Evolutionary conservation across 176 grass and related monocot species (phyloP).

Genomic region (Triticum urartu): DNA sequence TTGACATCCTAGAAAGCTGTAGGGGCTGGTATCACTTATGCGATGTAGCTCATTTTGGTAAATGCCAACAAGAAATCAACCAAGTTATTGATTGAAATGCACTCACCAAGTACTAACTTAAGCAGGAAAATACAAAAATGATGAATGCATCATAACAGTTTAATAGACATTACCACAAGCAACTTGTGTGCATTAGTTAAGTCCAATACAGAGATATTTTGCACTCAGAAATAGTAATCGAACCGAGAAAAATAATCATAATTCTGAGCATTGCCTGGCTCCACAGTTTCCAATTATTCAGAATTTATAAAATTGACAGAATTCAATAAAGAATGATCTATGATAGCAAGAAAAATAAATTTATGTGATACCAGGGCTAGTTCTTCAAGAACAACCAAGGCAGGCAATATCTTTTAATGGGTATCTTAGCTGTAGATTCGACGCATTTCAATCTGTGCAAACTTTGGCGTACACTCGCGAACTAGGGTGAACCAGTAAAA

Average conservation of each 20-base stretch:
- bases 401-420: background rate
- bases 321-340: background rate
- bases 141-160: background rate
- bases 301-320: background rate
- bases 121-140: background rate
- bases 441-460: background rate
- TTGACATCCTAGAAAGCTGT: slow-evolving; percentile 8
- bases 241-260: slow-evolving; percentile 4
- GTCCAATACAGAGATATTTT: background rate
- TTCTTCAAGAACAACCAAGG: background rate
- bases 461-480: background rate
- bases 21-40: background rate
- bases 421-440: background rate
- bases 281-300: background rate
- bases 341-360: background rate
- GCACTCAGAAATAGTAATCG: background rate
- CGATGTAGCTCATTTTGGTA: background rate
- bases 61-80: background rate
- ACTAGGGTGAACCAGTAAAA: background rate
- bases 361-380: background rate
- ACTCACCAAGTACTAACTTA: background rate
- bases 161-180: background rate
- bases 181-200: background rate
- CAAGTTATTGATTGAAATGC: background rate
- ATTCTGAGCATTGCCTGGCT: background rate